These are phyloP conservation scores for Gymnopus androsaceus DNA, from an alignment of 1,284 basidiomycete genomes.

Conservation along the genomic window DNA sequence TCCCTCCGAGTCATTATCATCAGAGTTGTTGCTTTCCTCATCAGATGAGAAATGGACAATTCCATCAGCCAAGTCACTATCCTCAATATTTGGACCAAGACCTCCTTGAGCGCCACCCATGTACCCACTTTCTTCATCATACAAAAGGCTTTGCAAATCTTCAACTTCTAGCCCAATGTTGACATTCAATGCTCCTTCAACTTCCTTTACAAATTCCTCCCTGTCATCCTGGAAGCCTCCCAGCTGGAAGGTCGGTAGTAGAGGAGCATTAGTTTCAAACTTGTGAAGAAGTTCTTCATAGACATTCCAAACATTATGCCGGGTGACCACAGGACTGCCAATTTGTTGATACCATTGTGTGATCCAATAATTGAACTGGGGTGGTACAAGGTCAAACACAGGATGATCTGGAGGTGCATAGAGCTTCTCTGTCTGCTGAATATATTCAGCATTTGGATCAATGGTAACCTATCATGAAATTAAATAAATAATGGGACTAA, in stretches of 20 bases:
- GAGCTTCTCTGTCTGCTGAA: conserved; percentile 7
- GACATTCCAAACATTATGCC: conserved; percentile 19
- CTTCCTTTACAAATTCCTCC: not conserved
- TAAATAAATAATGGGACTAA: no score
- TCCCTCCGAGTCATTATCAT: not conserved
- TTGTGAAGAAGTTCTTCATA: conserved; percentile 10
- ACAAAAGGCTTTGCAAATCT: not conserved
- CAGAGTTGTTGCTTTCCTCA: not conserved
- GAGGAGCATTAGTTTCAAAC: not conserved
- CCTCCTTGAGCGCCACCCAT: conserved; percentile 9
- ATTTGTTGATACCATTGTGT: conserved; percentile 10
- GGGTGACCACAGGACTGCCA: conserved; percentile 10
- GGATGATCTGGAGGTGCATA: conserved; percentile 20
- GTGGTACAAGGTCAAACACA: conserved; percentile 20
- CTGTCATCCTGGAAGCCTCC: not conserved
- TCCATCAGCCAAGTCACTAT: conserved; percentile 1
- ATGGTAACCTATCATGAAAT: conserved; percentile 10
- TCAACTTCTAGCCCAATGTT: not conserved
- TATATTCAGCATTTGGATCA: conserved; percentile 1
- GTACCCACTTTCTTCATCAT: conserved; percentile 5
- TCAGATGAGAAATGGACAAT: not conserved
- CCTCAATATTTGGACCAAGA: conserved; percentile 6
- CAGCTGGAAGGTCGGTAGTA: not conserved
- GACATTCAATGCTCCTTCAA: not conserved
- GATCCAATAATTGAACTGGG: conserved; percentile 10